These are phyloP conservation scores for Calonectria pteridis DNA, from an alignment of 2,329 filamentous ascomycete genomes.

Conservation along the genomic window DNA sequence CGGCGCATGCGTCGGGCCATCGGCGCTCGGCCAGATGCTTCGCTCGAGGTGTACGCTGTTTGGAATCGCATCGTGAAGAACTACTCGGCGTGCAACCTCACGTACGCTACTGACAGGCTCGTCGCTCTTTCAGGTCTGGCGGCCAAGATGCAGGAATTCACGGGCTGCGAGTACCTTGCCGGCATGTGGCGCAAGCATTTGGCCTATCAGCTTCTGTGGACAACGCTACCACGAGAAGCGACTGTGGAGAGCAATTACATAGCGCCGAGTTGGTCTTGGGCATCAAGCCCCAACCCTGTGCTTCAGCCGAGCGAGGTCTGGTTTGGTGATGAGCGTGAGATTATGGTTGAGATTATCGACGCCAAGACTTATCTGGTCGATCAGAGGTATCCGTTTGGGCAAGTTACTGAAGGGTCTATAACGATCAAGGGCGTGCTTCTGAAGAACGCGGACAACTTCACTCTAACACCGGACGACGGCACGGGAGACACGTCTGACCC, in stretches of 20 bases:
- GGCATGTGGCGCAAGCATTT: conserved; percentile 1
- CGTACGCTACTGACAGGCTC: neutral
- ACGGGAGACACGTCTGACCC: neutral
- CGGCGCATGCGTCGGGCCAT: neutral
- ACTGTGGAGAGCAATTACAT: neutral
- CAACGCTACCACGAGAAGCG: neutral
- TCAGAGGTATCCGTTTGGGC: conserved; percentile 1
- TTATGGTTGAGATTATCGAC: neutral
- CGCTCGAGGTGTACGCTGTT: neutral
- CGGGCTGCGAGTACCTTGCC: neutral
- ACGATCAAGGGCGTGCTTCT: neutral
- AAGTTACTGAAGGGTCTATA: neutral
- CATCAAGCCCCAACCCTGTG: neutral
- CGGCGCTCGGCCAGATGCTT: neutral
- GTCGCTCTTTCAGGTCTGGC: neutral
- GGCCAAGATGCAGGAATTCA: neutral
- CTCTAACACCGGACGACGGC: neutral
- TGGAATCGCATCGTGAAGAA: neutral
- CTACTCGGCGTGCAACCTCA: neutral
- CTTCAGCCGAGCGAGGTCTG: neutral
- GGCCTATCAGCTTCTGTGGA: conserved; percentile 10
- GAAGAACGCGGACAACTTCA: neutral
- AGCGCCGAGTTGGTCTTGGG: conserved; percentile 8
- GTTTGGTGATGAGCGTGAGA: neutral
- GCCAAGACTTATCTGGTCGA: neutral